Percentiles rank a stretch among this genome's conserved stretches.
Evolutionary conservation across 139 green algal genomes (phyloP).

Genomic region (Coelastrella sp.): DNA sequence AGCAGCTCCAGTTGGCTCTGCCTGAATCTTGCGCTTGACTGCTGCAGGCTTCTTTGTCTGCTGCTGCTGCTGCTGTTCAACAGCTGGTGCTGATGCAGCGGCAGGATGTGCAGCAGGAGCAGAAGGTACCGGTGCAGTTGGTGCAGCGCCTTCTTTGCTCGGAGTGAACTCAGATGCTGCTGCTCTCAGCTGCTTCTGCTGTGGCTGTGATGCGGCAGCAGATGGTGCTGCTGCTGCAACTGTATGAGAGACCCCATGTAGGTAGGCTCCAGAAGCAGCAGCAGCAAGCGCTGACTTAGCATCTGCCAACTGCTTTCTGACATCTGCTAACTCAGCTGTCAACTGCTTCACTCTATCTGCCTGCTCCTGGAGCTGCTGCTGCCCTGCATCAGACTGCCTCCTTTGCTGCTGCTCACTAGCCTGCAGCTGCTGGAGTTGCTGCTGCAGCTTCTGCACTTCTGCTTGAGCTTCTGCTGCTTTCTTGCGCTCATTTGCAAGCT

Average conservation of each 20-base stretch:
- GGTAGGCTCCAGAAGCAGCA: neutral
- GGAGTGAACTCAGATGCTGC: neutral
- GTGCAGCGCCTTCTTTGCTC: neutral
- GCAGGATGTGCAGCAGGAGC: neutral
- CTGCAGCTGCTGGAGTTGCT: neutral
- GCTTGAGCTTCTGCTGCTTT: neutral
- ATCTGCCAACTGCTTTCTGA: conserved; percentile 32
- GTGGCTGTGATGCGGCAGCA: neutral
- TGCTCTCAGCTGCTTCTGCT: neutral
- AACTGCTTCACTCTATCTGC: conserved; percentile 27
- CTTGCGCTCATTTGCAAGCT: conserved; percentile 1
- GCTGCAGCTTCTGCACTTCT: neutral
- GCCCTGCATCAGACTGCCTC: neutral
- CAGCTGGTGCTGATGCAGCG: conserved; percentile 6
- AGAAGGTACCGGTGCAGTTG: neutral
- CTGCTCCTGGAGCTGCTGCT: conserved; percentile 25
- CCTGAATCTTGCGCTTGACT: conserved; percentile 26
- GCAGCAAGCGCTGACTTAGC: neutral
- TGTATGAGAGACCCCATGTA: neutral
- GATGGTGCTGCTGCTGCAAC: neutral
- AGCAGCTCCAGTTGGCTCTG: neutral
- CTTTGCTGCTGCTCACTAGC: conserved; percentile 13
- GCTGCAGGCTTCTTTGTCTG: neutral
- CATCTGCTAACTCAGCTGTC: neutral
- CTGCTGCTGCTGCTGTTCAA: conserved; percentile 10